phyloP scores from a whole-genome alignment of 352 stramenopile genomes.

The Phytophthora melonis region DNA sequence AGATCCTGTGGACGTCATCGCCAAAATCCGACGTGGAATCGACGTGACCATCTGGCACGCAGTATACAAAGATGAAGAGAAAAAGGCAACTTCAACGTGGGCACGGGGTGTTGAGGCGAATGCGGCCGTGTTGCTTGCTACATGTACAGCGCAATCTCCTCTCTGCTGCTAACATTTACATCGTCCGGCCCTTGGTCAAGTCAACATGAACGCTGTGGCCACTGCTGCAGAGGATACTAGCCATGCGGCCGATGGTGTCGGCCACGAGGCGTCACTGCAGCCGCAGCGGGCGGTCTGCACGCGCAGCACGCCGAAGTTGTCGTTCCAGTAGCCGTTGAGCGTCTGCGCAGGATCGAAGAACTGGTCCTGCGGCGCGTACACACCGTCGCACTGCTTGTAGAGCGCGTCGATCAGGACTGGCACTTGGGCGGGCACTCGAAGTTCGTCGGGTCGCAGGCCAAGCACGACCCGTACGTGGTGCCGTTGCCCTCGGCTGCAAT shows the following conservation, averaged over 20 bases:
- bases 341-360: conserved; percentile 69
- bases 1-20: not conserved
- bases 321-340: conserved; percentile 72
- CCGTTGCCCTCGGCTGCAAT: conserved; percentile 66
- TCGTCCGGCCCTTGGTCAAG: not conserved
- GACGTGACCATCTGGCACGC: conserved; percentile 5
- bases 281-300: conserved; percentile 66
- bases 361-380: conserved; percentile 66
- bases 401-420: conserved; percentile 76
- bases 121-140: not conserved
- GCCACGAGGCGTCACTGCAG: conserved; percentile 39
- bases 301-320: conserved; percentile 61
- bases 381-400: conserved; percentile 71
- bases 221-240: conserved; percentile 2
- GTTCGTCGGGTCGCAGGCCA: conserved; percentile 62
- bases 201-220: conserved; percentile 12
- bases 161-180: not conserved
- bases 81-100: conserved; percentile 1
- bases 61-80: not conserved
- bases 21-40: not conserved
- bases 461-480: conserved; percentile 69
- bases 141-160: not conserved
- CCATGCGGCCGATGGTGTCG: conserved; percentile 6
- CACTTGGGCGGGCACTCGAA: conserved; percentile 72
- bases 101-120: not conserved